Evolutionary conservation across 1,139 yeast genomes (phyloP).

Genomic region (Saccharomyces hybrid): DNA sequence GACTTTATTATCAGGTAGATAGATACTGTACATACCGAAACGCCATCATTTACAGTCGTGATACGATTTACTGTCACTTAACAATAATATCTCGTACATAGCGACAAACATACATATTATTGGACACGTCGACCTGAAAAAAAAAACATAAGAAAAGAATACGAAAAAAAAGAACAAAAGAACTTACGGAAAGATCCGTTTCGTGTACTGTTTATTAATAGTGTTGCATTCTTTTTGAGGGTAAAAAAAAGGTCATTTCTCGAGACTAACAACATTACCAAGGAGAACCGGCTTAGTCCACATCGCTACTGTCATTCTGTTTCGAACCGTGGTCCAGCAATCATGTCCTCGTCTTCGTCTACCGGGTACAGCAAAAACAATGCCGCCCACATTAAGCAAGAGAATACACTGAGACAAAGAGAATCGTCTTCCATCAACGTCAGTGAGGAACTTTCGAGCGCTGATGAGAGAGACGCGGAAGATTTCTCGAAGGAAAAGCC

Average conservation of each 20-base stretch:
- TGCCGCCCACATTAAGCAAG: not conserved
- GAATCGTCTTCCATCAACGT: not conserved
- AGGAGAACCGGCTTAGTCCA: not conserved
- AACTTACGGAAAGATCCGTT: not conserved
- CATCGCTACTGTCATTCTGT: not conserved
- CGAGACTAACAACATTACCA: not conserved
- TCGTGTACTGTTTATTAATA: not conserved
- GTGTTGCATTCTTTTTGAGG: not conserved
- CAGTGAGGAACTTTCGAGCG: constrained; percentile 3
- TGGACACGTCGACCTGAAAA: not conserved
- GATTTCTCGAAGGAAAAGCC: constrained; percentile 7
- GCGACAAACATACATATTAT: not conserved
- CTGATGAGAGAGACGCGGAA: constrained; percentile 5
- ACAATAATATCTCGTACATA: not conserved
- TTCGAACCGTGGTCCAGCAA: constrained; percentile 1
- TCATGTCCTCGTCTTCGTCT: constrained; percentile 1
- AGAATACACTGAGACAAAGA: not conserved
- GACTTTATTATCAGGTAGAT: not conserved
- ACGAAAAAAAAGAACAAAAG: not conserved
- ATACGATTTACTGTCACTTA: not conserved
- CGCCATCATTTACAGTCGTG: not conserved
- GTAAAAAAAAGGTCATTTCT: not conserved
- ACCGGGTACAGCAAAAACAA: constrained; percentile 5
- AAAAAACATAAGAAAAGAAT: not conserved
- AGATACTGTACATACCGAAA: not conserved